A percentile compares a stretch with the other conserved stretches of the same genome.
Evolutionary conservation across 2,329 filamentous ascomycete species (phyloP).

Genomic region (Metarhizium brunneum): DNA sequence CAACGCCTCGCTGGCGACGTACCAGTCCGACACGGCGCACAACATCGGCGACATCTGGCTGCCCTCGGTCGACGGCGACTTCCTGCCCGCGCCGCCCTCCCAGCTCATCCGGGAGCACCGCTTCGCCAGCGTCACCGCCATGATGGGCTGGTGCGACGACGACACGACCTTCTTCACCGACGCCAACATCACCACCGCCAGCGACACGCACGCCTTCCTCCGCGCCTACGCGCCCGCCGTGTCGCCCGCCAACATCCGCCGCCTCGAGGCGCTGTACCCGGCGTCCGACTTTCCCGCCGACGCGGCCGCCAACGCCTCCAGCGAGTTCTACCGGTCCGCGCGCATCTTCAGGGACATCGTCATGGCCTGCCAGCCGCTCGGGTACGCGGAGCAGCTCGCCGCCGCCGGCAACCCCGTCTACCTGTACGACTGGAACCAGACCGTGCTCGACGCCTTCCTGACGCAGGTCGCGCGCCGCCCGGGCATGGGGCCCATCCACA

Average conservation of each 20-base stretch:
- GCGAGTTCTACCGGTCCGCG: constrained; percentile 40
- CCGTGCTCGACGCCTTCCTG: constrained; percentile 37
- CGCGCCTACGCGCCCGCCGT: constrained; percentile 28
- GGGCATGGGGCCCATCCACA: constrained; percentile 39
- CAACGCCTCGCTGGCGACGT: constrained; percentile 32
- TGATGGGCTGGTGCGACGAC: constrained; percentile 44
- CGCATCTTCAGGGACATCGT: constrained; percentile 42
- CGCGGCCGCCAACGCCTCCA: constrained; percentile 26
- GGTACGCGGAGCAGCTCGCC: constrained; percentile 29
- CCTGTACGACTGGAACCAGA: constrained; percentile 45
- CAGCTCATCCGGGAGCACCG: constrained; percentile 44
- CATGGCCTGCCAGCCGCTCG: constrained; percentile 38
- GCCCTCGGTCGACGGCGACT: constrained; percentile 34
- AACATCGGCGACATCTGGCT: constrained; percentile 45
- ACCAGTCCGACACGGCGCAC: constrained; percentile 26
- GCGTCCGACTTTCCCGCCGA: constrained; percentile 32
- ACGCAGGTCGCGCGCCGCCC: constrained; percentile 18
- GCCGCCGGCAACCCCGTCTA: constrained; percentile 30
- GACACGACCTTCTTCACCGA: constrained; percentile 35
- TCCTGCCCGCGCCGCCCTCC: constrained; percentile 32
- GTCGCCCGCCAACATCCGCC: constrained; percentile 21
- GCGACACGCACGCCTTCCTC: constrained; percentile 31
- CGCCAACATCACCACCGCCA: constrained; percentile 25
- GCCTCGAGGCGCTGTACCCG: constrained; percentile 41
- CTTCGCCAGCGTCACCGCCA: constrained; percentile 55